Evolutionary conservation across 148 eudicot genomes (phyloP).

Genomic region (Arbutus unedo): DNA sequence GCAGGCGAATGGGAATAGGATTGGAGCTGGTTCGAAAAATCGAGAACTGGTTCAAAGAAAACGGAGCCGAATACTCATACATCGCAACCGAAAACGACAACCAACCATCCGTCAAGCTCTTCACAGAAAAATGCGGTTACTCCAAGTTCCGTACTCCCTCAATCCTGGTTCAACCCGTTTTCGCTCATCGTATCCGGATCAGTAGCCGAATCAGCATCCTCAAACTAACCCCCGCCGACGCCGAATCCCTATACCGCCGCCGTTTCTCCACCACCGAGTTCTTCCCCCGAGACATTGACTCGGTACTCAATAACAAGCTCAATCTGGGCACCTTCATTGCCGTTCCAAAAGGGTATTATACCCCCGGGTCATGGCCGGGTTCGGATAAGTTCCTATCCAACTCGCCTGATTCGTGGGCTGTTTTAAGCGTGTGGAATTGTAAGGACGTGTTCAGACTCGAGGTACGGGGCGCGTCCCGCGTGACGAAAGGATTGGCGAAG

Average conservation of each 20-base stretch:
- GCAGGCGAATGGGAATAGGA: slow-evolving; percentile 85
- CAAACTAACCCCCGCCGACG: slow-evolving; percentile 53
- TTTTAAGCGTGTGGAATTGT: slow-evolving; percentile 79
- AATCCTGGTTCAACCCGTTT: slow-evolving; percentile 80
- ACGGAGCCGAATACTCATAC: slow-evolving; percentile 78
- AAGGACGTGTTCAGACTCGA: slow-evolving; percentile 67
- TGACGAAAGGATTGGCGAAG: slow-evolving; percentile 45
- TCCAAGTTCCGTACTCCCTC: slow-evolving; percentile 90
- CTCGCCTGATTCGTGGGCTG: slow-evolving; percentile 85
- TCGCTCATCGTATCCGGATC: slow-evolving; percentile 58
- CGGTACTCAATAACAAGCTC: slow-evolving; percentile 53
- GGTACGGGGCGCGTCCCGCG: slow-evolving; percentile 76
- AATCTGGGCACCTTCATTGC: slow-evolving; percentile 74
- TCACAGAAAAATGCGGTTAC: slow-evolving; percentile 74
- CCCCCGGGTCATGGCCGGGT: slow-evolving; percentile 37
- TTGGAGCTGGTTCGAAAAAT: slow-evolving; percentile 54
- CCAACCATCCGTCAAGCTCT: slow-evolving; percentile 63
- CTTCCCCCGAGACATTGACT: slow-evolving; percentile 84
- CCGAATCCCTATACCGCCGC: slow-evolving; percentile 71
- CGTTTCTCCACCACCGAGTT: slow-evolving; percentile 79
- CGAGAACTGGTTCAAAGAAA: slow-evolving; percentile 76
- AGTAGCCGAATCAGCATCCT: slow-evolving; percentile 36
- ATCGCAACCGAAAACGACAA: slow-evolving; percentile 86
- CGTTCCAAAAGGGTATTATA: slow-evolving; percentile 36
- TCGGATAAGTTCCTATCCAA: slow-evolving; percentile 30